These are phyloP conservation scores for Alisma plantagoaquatica DNA, from an alignment of 106 monocot genomes.

Conservation along the genomic window DNA sequence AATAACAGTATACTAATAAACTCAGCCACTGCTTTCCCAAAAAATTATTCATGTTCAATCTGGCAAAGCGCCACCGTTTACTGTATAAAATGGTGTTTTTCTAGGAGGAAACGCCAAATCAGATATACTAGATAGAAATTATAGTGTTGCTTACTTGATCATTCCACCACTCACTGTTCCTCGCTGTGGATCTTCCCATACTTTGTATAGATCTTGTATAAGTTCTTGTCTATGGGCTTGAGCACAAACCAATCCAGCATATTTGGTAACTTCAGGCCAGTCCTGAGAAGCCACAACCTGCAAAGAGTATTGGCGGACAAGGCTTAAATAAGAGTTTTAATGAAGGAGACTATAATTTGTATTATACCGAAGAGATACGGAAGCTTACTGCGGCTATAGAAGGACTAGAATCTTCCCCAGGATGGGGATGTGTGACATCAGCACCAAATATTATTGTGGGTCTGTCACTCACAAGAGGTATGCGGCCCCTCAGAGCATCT, in stretches of 20 bases:
- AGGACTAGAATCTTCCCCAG: conserved; percentile 92
- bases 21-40: no score
- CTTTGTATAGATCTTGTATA: conserved; percentile 84
- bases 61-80: no score
- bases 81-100: no score
- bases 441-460: conserved; percentile 99
- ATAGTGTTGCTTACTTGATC: conserved; percentile 82
- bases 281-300: conserved; percentile 99
- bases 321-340: no score
- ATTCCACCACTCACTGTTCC: conserved; percentile 82
- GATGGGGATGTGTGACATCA: conserved; percentile 98
- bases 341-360: no score
- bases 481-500: conserved; percentile 63
- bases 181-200: conserved; percentile 53
- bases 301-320: neutral
- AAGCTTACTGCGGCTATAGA: conserved; percentile 96
- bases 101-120: no score
- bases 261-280: conserved; percentile 98
- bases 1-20: neutral
- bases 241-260: conserved; percentile 84
- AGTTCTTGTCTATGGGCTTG: conserved; percentile 93
- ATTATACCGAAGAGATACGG: no score
- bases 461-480: conserved; percentile 79
- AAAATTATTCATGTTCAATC: no score
- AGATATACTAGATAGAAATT: no score